Conservation (phyloP, 2,329 filamentous ascomycete species). For the Trichoderma semiorbis region DNA sequence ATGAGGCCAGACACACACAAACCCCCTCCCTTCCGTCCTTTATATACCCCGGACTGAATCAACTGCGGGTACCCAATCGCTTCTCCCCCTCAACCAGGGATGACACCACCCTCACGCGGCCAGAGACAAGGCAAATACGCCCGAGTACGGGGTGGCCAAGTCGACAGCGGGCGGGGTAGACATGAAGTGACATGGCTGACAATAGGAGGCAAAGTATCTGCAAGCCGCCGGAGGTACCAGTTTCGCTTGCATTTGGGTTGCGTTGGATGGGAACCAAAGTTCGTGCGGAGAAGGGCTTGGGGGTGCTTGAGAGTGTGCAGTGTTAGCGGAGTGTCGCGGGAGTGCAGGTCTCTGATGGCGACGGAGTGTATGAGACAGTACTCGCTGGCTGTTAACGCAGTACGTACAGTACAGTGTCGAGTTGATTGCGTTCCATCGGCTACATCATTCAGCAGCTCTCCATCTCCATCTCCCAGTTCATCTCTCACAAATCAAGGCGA, state of each 20-base stretch:
- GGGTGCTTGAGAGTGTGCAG: not conserved
- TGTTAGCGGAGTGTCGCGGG: not conserved
- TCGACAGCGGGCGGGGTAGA: constrained; percentile 4
- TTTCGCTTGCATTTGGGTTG: not conserved
- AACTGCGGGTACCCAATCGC: not conserved
- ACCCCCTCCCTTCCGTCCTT: not conserved
- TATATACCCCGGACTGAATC: constrained; percentile 2
- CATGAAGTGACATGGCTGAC: not conserved
- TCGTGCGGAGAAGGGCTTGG: not conserved
- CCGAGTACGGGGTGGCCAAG: not conserved
- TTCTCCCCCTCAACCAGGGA: not conserved
- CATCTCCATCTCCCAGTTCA: not conserved
- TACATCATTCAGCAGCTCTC: not conserved
- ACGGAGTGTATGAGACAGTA: not conserved
- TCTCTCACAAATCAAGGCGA: not conserved
- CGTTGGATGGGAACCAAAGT: not conserved
- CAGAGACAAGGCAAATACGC: constrained; percentile 1
- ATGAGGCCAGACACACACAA: not conserved
- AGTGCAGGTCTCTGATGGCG: not conserved
- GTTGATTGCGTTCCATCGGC: not conserved
- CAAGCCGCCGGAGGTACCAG: not conserved
- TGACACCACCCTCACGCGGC: constrained; percentile 17
- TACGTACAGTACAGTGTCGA: not conserved
- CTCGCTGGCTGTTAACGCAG: not conserved
- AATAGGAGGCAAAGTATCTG: not conserved